Evolutionary conservation across 129 eudicot genomes (phyloP), one percentile per base, ranked within the genome.

Genomic region (Oenanthe sinensis): DNA sequence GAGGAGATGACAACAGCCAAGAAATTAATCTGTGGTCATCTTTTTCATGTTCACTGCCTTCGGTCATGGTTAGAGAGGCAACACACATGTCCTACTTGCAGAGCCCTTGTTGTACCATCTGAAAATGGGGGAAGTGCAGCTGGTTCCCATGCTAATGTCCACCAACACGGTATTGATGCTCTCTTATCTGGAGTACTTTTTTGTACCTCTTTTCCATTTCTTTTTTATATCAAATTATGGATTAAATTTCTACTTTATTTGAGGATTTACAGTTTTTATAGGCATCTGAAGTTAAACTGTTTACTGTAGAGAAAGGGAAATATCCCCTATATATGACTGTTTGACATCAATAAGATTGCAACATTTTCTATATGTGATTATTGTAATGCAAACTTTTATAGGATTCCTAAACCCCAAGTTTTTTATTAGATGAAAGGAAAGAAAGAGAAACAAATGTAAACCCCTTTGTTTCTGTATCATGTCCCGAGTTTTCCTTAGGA

Each of bases 51-150:
- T 77, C 99, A 96, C 78, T 96, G 99, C 85, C 97, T 96, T 46
- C 89, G 99, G 33, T 96, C 99, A 40, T 96, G 99, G 99, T 84
- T 96, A 82, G 99, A 96, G 75, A 77, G 99, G 81, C 99, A 96
- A 49, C 91, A 96, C 75, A 96, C 99, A 9, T 96, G 99, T 79
- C 99, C 99, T 62, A 96, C 89, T 75, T 96, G 99, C 87, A 90
- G 99, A 81, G 97, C 99, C 24, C 97, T 74, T 76, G 99, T 96
- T 84, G 87, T 90, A 83, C 99, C 97, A 62, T 84, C 90, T 78
- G 99, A 92, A 82, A 84, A 85, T 85, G 97, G 93, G 79, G 74
- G 93, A 60, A 72, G 42, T 76, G 55, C 90, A 62, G 77, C 93
- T 73, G 88, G 91, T 65, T 67, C 88, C 54, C 89, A 84, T 30